These are phyloP conservation scores for Asterochloris erici DNA, from an alignment of 139 green algal species.

Conservation along the genomic window DNA sequence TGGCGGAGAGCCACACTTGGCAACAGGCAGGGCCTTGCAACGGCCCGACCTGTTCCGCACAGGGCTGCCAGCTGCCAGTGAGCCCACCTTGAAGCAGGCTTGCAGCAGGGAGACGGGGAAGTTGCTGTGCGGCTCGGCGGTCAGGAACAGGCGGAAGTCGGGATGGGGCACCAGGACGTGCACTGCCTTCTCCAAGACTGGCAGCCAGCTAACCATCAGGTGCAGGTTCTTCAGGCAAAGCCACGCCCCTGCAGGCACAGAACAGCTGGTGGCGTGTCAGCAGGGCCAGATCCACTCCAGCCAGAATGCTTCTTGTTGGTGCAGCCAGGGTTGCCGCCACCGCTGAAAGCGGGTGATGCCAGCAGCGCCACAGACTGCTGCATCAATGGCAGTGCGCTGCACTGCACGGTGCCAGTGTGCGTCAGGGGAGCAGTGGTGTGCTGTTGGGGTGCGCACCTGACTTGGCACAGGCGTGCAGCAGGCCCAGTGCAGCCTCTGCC, in stretches of 20 bases:
- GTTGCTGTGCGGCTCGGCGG: constrained; percentile 55
- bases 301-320: no score
- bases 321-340: no score
- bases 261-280: not conserved
- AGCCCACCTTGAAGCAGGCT: constrained; percentile 51
- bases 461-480: constrained; percentile 67
- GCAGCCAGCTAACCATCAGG: constrained; percentile 72
- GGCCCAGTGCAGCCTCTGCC: constrained; percentile 54
- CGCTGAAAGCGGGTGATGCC: no score
- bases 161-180: constrained; percentile 32
- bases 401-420: no score
- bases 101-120: constrained; percentile 78
- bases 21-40: no score
- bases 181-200: constrained; percentile 70
- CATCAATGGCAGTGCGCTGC: no score
- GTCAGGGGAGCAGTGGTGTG: not conserved
- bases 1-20: no score
- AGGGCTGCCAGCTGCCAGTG: no score
- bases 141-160: constrained; percentile 75
- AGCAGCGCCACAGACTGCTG: no score
- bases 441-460: constrained; percentile 6
- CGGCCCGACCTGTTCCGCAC: no score
- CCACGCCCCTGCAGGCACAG: constrained; percentile 38
- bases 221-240: constrained; percentile 87
- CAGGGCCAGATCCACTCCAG: no score